Evolutionary conservation across 1,284 basidiomycete genomes (phyloP).

Genomic region (Meira nashicola): DNA sequence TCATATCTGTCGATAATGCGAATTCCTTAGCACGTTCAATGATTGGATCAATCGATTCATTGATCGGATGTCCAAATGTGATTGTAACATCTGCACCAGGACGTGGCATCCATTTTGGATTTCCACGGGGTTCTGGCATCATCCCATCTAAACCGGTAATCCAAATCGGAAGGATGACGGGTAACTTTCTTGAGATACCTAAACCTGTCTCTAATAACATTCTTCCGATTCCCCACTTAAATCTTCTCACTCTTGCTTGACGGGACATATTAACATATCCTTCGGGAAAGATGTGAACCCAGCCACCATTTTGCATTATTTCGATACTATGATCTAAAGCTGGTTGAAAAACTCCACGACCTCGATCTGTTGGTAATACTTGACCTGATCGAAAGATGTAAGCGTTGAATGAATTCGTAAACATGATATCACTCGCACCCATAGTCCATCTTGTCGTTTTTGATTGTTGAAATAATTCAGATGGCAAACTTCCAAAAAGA

Average conservation of each 20-base stretch:
- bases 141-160: constrained; percentile 55
- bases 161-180: constrained; percentile 90
- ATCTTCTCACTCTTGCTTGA: constrained; percentile 64
- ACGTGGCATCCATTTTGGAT: constrained; percentile 39
- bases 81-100: constrained; percentile 37
- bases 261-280: constrained; percentile 75
- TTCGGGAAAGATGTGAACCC: constrained; percentile 94
- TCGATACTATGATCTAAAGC: constrained; percentile 76
- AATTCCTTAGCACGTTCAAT: constrained; percentile 1
- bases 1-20: not conserved
- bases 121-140: constrained; percentile 46
- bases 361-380: constrained; percentile 86
- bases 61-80: constrained; percentile 41
- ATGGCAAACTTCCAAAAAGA: constrained; percentile 38
- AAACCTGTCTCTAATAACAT: constrained; percentile 27
- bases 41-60: constrained; percentile 17
- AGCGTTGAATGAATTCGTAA: constrained; percentile 58
- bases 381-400: constrained; percentile 82
- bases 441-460: constrained; percentile 73
- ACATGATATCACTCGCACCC: constrained; percentile 89
- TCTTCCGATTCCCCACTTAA: constrained; percentile 94
- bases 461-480: constrained; percentile 17
- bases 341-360: constrained; percentile 80
- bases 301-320: constrained; percentile 72
- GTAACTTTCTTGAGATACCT: constrained; percentile 46